A percentile compares a stretch with the other conserved stretches of the same genome.
Conservation (phyloP, 129 eudicot species). For the Logfia minima region DNA sequence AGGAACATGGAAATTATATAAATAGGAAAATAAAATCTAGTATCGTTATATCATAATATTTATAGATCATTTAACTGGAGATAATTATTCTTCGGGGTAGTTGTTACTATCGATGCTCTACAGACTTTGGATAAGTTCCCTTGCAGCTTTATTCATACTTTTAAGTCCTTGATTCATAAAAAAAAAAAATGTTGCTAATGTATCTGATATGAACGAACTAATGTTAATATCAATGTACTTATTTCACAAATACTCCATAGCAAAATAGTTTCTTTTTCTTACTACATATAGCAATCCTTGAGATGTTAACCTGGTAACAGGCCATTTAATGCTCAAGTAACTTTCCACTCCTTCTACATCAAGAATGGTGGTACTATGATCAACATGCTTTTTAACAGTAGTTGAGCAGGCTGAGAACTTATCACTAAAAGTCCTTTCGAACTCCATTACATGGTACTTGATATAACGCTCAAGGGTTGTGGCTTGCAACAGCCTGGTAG, state of each 20-base stretch:
- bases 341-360: conserved; percentile 99
- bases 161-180: conserved; percentile 62
- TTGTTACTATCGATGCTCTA: conserved; percentile 86
- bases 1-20: conserved; percentile 15
- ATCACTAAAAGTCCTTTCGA: conserved; percentile 76
- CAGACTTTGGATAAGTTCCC: conserved; percentile 82
- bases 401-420: conserved; percentile 96
- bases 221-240: neutral
- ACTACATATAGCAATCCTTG: neutral
- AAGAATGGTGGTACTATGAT: conserved; percentile 94
- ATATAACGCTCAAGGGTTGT: conserved; percentile 91
- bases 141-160: conserved; percentile 82
- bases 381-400: conserved; percentile 78
- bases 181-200: too few species aligned
- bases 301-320: neutral
- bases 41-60: neutral
- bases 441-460: conserved; percentile 87
- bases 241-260: neutral
- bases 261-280: neutral
- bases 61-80: neutral
- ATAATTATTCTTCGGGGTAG: conserved; percentile 77
- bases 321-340: neutral
- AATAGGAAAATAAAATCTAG: neutral
- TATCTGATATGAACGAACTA: too few species aligned
- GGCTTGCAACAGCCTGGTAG: conserved; percentile 80